Base-by-base conservation (phyloP, 148 eudicot species). In the Rhododendron molle region DNA sequence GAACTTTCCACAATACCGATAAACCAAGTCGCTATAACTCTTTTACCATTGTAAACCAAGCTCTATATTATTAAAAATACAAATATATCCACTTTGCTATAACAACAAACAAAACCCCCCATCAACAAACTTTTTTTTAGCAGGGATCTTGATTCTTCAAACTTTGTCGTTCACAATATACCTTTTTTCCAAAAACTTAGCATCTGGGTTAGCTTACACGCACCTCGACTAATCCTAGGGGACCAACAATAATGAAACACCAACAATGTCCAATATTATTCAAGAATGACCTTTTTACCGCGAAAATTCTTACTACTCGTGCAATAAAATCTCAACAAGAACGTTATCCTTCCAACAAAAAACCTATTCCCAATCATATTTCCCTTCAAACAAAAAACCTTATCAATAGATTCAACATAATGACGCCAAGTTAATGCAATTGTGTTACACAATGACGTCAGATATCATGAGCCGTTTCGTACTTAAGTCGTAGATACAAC, bases 1-100 rank as follows among this genome's bases (percentile, higher is more conserved):
- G n/a, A 83, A 86, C 81, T 88, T 84, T 86, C 34, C 73, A 85
- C 26, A n/a, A 79, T 69, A 84, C 77, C 30, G 9, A 82, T 65
- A 9, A 32, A 36, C 65, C 65, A 58, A 58, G 65, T 58, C 2
- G n/a, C 65, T 6, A 38, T 6, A 58, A 58, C 8, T 58, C 65
- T 58, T 58, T 58, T 21, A 58, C 65, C 65, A 20, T 58, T n/a
- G n/a, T 58, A 58, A 21, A 5, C 65, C 6, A 58, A 58, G 65
- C n/a, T 58, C 65, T 58, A 58, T n/a, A 58, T 58, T 58, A 5
- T 21, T 21, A 5, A 7, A 58, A 60, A 12, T 76, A 82, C 34
- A 44, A 54, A 54, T 73, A 21, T 82, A 58, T 10, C 52, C 16
- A 46, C 32, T 65, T 7, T 36, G 1, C 34, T 72, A 20, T 49